Evolutionary conservation across 2,329 filamentous ascomycete genomes (phyloP).

Genomic region (Geosmithia flava): DNA sequence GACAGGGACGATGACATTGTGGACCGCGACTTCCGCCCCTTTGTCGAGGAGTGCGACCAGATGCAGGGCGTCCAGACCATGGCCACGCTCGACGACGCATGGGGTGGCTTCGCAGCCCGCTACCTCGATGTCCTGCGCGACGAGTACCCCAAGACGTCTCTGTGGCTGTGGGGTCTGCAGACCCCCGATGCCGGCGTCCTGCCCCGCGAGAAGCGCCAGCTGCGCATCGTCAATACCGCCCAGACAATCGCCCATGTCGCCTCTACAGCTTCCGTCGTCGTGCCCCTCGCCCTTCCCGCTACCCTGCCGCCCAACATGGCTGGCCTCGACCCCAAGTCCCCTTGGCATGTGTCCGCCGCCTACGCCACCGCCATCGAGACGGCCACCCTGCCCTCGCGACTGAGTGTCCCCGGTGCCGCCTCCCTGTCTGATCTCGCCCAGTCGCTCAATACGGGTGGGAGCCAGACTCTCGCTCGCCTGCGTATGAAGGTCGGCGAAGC

Average conservation of each 20-base stretch:
- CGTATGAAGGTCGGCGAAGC: constrained; percentile 44
- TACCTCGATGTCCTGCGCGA: constrained; percentile 73
- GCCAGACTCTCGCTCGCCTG: constrained; percentile 65
- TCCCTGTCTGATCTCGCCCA: constrained; percentile 53
- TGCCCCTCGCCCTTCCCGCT: constrained; percentile 60
- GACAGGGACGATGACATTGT: constrained; percentile 76
- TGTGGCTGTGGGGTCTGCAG: constrained; percentile 82
- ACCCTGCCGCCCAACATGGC: constrained; percentile 42
- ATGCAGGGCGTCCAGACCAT: constrained; percentile 80
- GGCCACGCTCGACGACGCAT: constrained; percentile 61
- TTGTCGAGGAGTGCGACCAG: constrained; percentile 86
- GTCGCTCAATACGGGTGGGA: constrained; percentile 62
- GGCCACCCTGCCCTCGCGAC: constrained; percentile 61
- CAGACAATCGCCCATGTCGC: constrained; percentile 58
- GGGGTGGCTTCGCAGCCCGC: constrained; percentile 63
- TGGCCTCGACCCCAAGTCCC: constrained; percentile 46
- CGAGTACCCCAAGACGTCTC: constrained; percentile 76
- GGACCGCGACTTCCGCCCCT: constrained; percentile 80
- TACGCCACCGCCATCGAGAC: constrained; percentile 68
- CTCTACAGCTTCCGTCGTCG: constrained; percentile 60
- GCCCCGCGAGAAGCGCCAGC: constrained; percentile 34
- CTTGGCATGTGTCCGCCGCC: constrained; percentile 73
- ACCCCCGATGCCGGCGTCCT: constrained; percentile 36
- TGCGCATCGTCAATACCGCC: constrained; percentile 62
- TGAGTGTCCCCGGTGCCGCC: constrained; percentile 34